Evolutionary conservation across 768 basidiomycete genomes (phyloP), one percentile per base, ranked within the genome.

Genomic region (Termitomyces sp.): DNA sequence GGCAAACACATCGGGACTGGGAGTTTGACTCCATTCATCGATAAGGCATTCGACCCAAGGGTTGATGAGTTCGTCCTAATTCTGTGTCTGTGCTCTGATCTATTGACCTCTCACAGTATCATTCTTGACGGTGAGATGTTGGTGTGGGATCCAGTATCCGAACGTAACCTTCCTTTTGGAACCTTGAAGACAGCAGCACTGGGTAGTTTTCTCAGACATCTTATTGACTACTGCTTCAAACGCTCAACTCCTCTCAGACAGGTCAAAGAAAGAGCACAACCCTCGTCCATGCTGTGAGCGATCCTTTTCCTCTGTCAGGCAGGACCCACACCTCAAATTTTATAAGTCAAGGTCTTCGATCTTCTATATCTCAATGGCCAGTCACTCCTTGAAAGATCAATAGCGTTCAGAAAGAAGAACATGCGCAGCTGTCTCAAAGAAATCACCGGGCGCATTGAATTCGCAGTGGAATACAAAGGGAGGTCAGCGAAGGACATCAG

Each of bases 71-170:
- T 61, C 64, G 93, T 68, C 13, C 32, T 66, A 34, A 43, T 33
- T 43, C 20, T 5, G 22, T 13, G 33, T 34, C 18, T 20, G 22
- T 4, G 34, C 45, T 39, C 13, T 13, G 33, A 13, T 26, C 26
- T 59, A 51, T 49, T 54, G 33, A 57, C 59, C 34, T 33, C 8
- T 52, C 8, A 5, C 20, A 98, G 96, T 50, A 88, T 96, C 64
- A 92, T 98, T 47, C 72, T 99, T 14, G 97, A 99, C 64, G 97
- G 97, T 0, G 97, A 99, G 71, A 98, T 99, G 96, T 76, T 99
- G 33, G 96, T 98, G 3, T 98, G 91, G 91, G 97, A 98, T 71
- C 96, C 96, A 0, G 78, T 89, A 3, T 87, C 92, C 0, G 88
- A 89, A 65, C 85, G 91, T 22, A 91, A 93, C 66, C 76, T 97